Percentiles rank a stretch among this genome's conserved stretches.
Evolutionary conservation across 1,284 basidiomycete species (phyloP).

Genomic region (Cryptococcus sp.): DNA sequence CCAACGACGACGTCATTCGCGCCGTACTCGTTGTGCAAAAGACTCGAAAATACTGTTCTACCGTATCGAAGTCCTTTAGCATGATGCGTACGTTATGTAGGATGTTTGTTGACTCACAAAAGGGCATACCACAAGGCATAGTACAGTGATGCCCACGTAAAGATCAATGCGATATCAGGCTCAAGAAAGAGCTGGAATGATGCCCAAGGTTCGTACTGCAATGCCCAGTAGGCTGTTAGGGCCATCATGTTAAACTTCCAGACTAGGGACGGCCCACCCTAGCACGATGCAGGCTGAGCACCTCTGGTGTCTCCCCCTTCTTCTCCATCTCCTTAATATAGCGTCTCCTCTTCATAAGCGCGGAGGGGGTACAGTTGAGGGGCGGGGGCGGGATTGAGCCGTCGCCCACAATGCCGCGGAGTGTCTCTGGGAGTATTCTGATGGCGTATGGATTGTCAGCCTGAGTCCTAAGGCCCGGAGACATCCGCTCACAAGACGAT

Average conservation of each 20-base stretch:
- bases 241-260: background rate
- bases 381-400: constrained; percentile 32
- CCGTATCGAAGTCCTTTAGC: background rate
- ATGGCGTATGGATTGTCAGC: background rate
- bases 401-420: constrained; percentile 37
- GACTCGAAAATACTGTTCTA: constrained; percentile 37
- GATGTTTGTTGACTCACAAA: constrained; percentile 19
- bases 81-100: background rate
- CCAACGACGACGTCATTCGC: constrained; percentile 37
- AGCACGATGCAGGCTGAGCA: background rate
- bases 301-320: constrained; percentile 7
- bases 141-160: constrained; percentile 33
- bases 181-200: constrained; percentile 33
- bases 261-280: constrained; percentile 15
- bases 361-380: constrained; percentile 31
- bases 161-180: constrained; percentile 35
- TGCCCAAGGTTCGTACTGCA: constrained; percentile 32
- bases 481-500: constrained; percentile 32
- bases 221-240: background rate
- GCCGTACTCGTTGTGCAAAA: constrained; percentile 31
- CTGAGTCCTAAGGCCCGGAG: background rate
- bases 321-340: constrained; percentile 11
- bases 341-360: constrained; percentile 15
- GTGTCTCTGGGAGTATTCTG: constrained; percentile 39
- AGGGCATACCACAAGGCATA: constrained; percentile 40